A percentile compares a stretch with the other conserved stretches of the same genome.
These are phyloP conservation scores for Scutellaria galericulata DNA, from an alignment of 257 asterid genomes.

Conservation along the genomic window DNA sequence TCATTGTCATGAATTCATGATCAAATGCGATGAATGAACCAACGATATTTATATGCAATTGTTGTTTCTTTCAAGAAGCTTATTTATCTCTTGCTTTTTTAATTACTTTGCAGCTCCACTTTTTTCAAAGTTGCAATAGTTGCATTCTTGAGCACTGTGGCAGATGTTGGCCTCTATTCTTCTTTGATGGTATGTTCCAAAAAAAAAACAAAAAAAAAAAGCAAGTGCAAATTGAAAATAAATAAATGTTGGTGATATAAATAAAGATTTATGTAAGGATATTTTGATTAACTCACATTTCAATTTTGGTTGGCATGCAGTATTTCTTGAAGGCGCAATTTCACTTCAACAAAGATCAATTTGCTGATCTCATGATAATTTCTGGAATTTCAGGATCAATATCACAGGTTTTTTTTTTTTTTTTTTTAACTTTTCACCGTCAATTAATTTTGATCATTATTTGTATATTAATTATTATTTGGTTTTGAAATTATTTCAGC, in stretches of 20 bases:
- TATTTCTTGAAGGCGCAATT: conserved; percentile 82
- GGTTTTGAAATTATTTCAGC: conserved; percentile 48
- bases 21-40: not conserved
- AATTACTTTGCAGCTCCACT: conserved; percentile 53
- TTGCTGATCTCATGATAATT: conserved; percentile 83
- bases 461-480: not conserved
- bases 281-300: no score
- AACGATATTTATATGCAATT: not conserved
- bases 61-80: not conserved
- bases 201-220: not conserved
- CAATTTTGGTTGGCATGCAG: conserved; percentile 44
- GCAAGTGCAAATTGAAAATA: no score
- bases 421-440: not conserved
- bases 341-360: conserved; percentile 81
- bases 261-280: no score
- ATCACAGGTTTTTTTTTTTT: conserved; percentile 62
- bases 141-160: conserved; percentile 61
- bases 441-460: not conserved
- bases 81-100: not conserved
- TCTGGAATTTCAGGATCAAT: conserved; percentile 68
- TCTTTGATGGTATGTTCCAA: conserved; percentile 56
- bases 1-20: not conserved
- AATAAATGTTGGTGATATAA: no score
- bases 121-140: conserved; percentile 75
- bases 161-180: conserved; percentile 69